These are phyloP conservation scores for Amanita pallidorosea DNA, from an alignment of 768 basidiomycete species.

Conservation along the genomic window DNA sequence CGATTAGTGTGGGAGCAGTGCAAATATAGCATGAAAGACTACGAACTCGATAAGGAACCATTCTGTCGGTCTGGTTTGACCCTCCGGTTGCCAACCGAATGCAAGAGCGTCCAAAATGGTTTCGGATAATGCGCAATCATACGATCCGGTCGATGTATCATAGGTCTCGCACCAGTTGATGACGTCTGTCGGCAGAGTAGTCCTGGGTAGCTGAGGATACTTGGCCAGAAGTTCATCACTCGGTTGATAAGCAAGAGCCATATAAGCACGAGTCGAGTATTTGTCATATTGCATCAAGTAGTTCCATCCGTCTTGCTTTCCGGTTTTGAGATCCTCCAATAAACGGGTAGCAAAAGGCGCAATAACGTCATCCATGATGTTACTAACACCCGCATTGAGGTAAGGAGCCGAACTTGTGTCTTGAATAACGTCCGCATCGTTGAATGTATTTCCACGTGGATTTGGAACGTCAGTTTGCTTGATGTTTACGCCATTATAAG, in stretches of 20 bases:
- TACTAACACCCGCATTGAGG: not conserved
- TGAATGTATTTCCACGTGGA: not conserved
- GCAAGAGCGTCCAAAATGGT: constrained; percentile 20
- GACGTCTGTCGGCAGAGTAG: not conserved
- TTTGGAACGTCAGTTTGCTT: not conserved
- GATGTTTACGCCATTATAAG: not conserved
- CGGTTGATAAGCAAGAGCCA: not conserved
- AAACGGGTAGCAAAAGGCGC: not conserved
- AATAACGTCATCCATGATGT: not conserved
- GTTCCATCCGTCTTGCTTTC: constrained; percentile 13
- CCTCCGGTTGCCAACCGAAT: not conserved
- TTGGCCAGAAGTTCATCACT: not conserved
- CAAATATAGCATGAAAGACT: not conserved
- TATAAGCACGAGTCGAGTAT: not conserved
- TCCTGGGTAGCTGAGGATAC: not conserved
- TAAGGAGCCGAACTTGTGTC: not conserved
- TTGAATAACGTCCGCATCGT: not conserved
- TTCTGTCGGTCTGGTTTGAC: not conserved
- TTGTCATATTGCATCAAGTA: not conserved
- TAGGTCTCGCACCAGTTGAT: constrained; percentile 25
- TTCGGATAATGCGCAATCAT: constrained; percentile 24
- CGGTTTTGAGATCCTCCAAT: not conserved
- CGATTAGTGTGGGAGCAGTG: not conserved
- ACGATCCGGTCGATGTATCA: constrained; percentile 18
- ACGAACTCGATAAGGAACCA: not conserved